Base-by-base conservation (phyloP, 768 basidiomycete genomes). In the Panus rudis region DNA sequence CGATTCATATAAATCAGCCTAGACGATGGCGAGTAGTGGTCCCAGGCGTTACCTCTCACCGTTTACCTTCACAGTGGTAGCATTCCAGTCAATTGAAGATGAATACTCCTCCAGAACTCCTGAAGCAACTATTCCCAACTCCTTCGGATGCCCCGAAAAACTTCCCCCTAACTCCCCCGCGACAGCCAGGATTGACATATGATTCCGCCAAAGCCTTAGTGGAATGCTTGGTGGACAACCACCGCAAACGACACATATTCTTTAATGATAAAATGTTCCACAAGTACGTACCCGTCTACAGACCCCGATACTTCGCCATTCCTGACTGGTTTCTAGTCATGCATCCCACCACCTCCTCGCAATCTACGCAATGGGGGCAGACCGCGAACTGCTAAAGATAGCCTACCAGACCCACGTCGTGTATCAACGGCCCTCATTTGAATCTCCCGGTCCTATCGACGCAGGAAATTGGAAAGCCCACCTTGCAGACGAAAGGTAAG, bases 281-380 rank as follows among this genome's bases (percentile, higher is more conserved):
- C 33, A 35, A 35, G 33, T 35, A 17, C 7, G 33, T 35, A 6
- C 6, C 7, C n/a, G 8, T n/a, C n/a, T 35, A 8, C 16, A 8
- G n/a, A 17, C 16, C 6, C 6, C 21, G 7, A 35, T 35, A 14
- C 10, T 35, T 35, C 33, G 33, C 6, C 33, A 17, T 35, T n/a
- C n/a, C 33, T 35, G 8, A 35, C 33, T 6, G 16, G 7, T 17
- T 35, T 25, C 12, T 16, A 76, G 75, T 44, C 82, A 85, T 63
- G 61, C 72, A 30, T 62, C 73, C 4, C 80, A 84, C 51, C 76
- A 73, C 24, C 49, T 73, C 13, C 55, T 81, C 20, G 76, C 79
- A 4, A 68, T 78, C 2, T 86, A 77, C 66, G 67, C 69, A 1
- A 57, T 87, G 10, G 84, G 84, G 2, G 82, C 73, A 0, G 61